Evolutionary conservation across 1,284 basidiomycete species (phyloP), one percentile per base, ranked within the genome.

Genomic region (Boletus hoseneyae): DNA sequence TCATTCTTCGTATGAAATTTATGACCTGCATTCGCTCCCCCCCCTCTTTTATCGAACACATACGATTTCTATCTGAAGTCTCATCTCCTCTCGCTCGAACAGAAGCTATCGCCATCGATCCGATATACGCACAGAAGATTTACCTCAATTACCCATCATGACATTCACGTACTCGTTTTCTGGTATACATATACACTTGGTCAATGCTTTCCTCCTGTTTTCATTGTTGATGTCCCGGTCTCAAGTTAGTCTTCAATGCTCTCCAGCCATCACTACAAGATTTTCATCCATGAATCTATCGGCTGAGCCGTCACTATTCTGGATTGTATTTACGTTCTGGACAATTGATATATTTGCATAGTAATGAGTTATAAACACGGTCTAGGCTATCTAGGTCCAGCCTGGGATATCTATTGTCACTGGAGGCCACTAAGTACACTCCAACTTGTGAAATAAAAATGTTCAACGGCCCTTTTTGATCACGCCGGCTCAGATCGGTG

Each of bases 151-250:
- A 56, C 48, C 47, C 30, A 21, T 51, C 56, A 56, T 21, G 45
- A 51, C 52, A 45, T 55, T 51, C 50, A 45, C 21, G 40, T 30
- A 23, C 45, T 39, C 21, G 42, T 44, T 54, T 56, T 50, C 47
- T 34, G 53, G 37, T 57, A n/a, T n/a, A n/a, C n/a, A 42, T 51
- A 59, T 53, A 49, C n/a, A n/a, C 44, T n/a, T n/a, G n/a, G n/a
- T n/a, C 46, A 36, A 45, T 34, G 50, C 42, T 60, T 35, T 49
- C 18, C 38, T 43, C 46, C 50, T 50, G 43, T 33, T 61, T 54
- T 57, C 39, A 15, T 43, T 48, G 49, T 51, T 44, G 23, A 51
- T 51, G 32, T 50, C 29, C 19, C 19, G 19, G 7, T 52, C 30
- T 52, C 44, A 39, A 50, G 30, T 46, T 47, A 44, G 25, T 44